A percentile compares a stretch with the other conserved stretches of the same genome.
Evolutionary conservation across 2,329 filamentous ascomycete species (phyloP).

Genomic region (Hypomyces rosellus): DNA sequence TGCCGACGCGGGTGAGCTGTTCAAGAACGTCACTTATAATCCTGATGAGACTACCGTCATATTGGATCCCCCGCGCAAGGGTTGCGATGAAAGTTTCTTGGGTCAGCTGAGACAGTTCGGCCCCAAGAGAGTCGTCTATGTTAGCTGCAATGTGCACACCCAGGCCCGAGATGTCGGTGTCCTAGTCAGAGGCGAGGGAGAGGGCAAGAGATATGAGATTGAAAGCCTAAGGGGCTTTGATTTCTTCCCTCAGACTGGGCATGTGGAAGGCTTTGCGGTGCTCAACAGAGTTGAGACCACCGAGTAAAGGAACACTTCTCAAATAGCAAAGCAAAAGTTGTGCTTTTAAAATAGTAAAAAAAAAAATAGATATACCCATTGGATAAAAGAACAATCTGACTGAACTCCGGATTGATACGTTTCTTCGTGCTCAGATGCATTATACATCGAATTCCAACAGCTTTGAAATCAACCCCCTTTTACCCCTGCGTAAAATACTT

Average conservation of each 20-base stretch:
- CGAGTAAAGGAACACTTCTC: background rate
- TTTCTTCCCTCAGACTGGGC: conserved; percentile 85
- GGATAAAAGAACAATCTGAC: background rate
- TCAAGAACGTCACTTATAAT: conserved; percentile 66
- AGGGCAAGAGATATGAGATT: conserved; percentile 63
- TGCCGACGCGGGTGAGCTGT: conserved; percentile 78
- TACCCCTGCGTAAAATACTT: background rate
- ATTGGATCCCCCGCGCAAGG: conserved; percentile 93
- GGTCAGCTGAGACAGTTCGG: conserved; percentile 71
- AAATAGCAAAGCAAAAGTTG: background rate
- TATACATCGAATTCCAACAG: no score
- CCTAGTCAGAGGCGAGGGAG: conserved; percentile 62
- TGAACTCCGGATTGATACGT: no score
- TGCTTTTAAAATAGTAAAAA: no score
- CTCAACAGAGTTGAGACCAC: conserved; percentile 48
- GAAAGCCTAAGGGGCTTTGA: conserved; percentile 91
- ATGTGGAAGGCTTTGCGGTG: conserved; percentile 63
- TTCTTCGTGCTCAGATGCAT: no score
- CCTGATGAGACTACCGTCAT: conserved; percentile 85
- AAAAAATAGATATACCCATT: background rate
- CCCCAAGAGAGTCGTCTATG: conserved; percentile 79
- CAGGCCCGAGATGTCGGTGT: conserved; percentile 90
- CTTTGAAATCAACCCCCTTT: no score
- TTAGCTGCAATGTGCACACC: conserved; percentile 96
- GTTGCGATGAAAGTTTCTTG: conserved; percentile 82